Conservation (phyloP, 192 early-diverging fungal genomes). For the Spizellomyces sp. region DNA sequence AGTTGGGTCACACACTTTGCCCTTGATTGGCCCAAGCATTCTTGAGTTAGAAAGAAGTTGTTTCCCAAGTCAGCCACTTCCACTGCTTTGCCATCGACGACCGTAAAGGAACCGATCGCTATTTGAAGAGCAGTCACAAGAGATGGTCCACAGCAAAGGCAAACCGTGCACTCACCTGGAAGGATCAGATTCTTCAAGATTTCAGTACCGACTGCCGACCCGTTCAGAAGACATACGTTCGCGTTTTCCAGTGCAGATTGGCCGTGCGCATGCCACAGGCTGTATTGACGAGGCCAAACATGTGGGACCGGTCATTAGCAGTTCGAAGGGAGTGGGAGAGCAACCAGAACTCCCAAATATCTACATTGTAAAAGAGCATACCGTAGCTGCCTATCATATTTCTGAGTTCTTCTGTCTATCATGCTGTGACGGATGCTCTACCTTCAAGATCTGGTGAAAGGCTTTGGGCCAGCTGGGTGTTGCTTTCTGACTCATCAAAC, state of each 20-base stretch:
- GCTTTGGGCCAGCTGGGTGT: too few species aligned
- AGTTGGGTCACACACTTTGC: constrained; percentile 64
- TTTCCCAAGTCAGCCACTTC: constrained; percentile 70
- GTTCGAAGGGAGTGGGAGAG: neutral
- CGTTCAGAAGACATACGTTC: constrained; percentile 83
- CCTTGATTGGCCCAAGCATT: constrained; percentile 64
- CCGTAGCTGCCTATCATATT: constrained; percentile 88
- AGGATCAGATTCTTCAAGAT: constrained; percentile 93
- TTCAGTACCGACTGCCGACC: constrained; percentile 83
- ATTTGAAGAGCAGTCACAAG: neutral
- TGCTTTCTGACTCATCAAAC: too few species aligned
- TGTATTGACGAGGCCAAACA: constrained; percentile 28
- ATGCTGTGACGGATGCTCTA: too few species aligned
- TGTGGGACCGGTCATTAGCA: too few species aligned
- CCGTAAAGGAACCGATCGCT: constrained; percentile 89
- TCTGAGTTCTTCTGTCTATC: constrained; percentile 62
- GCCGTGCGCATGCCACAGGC: constrained; percentile 93
- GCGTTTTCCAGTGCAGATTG: constrained; percentile 85
- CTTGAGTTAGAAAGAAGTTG: constrained; percentile 90
- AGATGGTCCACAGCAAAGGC: too few species aligned
- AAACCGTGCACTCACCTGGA: constrained; percentile 67
- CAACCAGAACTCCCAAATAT: neutral
- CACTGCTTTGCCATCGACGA: constrained; percentile 77
- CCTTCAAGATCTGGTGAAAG: too few species aligned
- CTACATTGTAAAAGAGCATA: constrained; percentile 31